phyloP scores from a whole-genome alignment of 1,139 yeast genomes.

The Taphrina sp. region DNA sequence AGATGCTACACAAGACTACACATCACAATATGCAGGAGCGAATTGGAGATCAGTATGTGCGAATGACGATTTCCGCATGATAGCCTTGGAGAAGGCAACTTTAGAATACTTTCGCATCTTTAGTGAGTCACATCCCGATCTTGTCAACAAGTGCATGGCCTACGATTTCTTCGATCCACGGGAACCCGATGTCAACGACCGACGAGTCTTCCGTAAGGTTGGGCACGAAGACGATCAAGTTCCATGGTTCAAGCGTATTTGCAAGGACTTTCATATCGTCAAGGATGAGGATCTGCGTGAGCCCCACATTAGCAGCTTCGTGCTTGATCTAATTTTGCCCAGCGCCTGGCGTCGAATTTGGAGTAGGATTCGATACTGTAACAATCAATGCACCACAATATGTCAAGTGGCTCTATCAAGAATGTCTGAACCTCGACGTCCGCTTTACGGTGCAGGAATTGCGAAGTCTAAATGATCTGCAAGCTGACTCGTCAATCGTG shows the following conservation, averaged over 20 bases:
- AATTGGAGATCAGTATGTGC: conserved; percentile 40
- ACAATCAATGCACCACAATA: conserved; percentile 55
- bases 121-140: conserved; percentile 11
- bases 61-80: conserved; percentile 34
- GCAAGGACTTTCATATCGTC: conserved; percentile 33
- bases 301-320: neutral
- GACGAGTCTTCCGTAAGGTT: conserved; percentile 13
- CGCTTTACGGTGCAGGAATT: conserved; percentile 43
- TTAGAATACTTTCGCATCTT: conserved; percentile 7
- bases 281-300: conserved; percentile 42
- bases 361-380: conserved; percentile 51
- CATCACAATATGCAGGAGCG: conserved; percentile 83
- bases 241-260: conserved; percentile 21
- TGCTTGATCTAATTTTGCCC: neutral
- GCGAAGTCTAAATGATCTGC: conserved; percentile 52
- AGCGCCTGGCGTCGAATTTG: conserved; percentile 44
- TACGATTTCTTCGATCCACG: conserved; percentile 26
- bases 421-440: conserved; percentile 49
- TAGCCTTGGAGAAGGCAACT: conserved; percentile 9
- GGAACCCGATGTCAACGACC: conserved; percentile 25
- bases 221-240: conserved; percentile 18
- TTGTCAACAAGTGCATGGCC: conserved; percentile 25
- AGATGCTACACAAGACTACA: conserved; percentile 64
- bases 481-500: conserved; percentile 46
- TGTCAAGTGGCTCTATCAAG: conserved; percentile 50